Evolutionary conservation across 2,329 filamentous ascomycete species (phyloP), one percentile per base, ranked within the genome.

Genomic region (Claviceps pazoutovae): DNA sequence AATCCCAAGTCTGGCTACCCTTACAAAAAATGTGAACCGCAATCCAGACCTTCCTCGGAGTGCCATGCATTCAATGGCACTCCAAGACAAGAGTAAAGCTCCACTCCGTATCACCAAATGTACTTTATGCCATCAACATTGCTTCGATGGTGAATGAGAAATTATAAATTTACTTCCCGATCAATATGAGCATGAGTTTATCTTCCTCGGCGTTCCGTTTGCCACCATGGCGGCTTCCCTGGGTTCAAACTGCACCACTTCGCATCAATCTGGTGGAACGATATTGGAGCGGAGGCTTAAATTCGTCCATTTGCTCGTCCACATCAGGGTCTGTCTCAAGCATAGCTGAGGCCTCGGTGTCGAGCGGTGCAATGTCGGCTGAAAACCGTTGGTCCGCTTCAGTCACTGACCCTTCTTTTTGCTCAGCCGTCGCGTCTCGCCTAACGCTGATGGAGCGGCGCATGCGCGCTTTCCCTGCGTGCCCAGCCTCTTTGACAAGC

Each of bases 371-470:
- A 13, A 54, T 54, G 14, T 65, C 62, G 41, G 54, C 34, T 50
- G 59, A 58, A 52, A 57, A 56, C 8, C 50, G 51, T 9, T 59
- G 57, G 8, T 62, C 59, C 16, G 59, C 64, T 19, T 58, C 55
- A n/a, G 56, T 49, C 14, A 53, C 44, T n/a, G 54, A 55, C n/a
- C 56, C 57, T 11, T 64, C 59, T 53, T 64, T 64, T 19, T 61
- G 57, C 34, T 61, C 58, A 34, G 57, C 57, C 2, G 64, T 57
- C 54, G 67, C 59, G 45, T 74, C 74, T 55, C 71, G 70, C 46
- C 77, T 71, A 69, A 80, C 74, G 55, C 70, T 76, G 52, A 74
- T 73, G 37, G 74, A 72, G 16, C 77, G 71, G 54, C 73, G 74
- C 42, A 71, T 76, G 45, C 77, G 69, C 16, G 68, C 62, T 61